A percentile compares a stretch with the other conserved stretches of the same genome.
Evolutionary conservation across 768 basidiomycete genomes (phyloP).

Genomic region (Leccinellum rugosiceps): DNA sequence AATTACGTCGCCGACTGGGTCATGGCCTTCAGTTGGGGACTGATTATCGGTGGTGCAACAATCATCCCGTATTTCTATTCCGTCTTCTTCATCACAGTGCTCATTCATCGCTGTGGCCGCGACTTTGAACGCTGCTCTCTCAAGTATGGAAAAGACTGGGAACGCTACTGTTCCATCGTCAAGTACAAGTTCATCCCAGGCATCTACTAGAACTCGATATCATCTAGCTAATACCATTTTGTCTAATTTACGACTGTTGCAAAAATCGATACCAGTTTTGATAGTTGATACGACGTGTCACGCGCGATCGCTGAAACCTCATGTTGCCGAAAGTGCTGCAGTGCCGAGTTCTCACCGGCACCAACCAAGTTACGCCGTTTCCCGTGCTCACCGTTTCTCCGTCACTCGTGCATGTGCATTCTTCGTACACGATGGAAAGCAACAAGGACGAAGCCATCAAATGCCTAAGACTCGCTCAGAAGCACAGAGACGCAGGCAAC

Average conservation of each 20-base stretch:
- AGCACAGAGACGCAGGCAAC: slow-evolving; percentile 70
- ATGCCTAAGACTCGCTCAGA: slow-evolving; percentile 76
- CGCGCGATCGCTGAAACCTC: not conserved
- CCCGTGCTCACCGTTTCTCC: slow-evolving; percentile 5
- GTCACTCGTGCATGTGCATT: slow-evolving; percentile 6
- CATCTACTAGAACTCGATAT: slow-evolving; percentile 56
- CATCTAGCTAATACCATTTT: slow-evolving; percentile 7
- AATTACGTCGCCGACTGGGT: slow-evolving; percentile 95
- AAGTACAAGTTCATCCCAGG: slow-evolving; percentile 89
- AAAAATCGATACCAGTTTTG: not conserved
- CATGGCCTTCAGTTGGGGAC: slow-evolving; percentile 84
- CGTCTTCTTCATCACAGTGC: slow-evolving; percentile 90
- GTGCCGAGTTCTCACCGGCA: slow-evolving; percentile 27
- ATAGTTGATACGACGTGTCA: slow-evolving; percentile 10
- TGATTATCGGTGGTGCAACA: slow-evolving; percentile 67
- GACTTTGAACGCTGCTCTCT: slow-evolving; percentile 93
- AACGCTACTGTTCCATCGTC: slow-evolving; percentile 81
- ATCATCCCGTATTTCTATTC: slow-evolving; percentile 97
- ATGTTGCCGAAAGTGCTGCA: slow-evolving; percentile 1
- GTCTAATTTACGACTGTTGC: not conserved
- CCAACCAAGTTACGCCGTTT: slow-evolving; percentile 7
- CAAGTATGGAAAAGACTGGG: slow-evolving; percentile 97
- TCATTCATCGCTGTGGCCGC: slow-evolving; percentile 85
- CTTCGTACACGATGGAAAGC: slow-evolving; percentile 57
- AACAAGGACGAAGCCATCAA: slow-evolving; percentile 89